Percentiles rank a stretch among this genome's conserved stretches.
phyloP scores from a whole-genome alignment of 805 yeast genomes.

The Metschnikowia reukaufii region DNA sequence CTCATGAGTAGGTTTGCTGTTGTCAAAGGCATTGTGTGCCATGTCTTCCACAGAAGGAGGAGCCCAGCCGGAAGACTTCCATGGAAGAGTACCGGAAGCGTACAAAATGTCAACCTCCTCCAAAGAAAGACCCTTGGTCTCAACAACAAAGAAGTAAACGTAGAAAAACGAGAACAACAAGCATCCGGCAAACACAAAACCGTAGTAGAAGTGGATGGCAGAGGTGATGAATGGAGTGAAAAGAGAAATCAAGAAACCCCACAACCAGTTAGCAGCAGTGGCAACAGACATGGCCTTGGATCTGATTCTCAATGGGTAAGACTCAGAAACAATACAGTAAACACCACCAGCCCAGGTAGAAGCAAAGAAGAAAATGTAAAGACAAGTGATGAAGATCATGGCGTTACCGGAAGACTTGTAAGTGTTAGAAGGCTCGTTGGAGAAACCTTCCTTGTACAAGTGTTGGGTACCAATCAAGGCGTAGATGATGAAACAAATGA shows the following conservation, averaged over 20 bases:
- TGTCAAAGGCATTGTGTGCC: slow-evolving; percentile 38
- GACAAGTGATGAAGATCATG: slow-evolving; percentile 65
- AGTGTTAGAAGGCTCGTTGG: slow-evolving; percentile 24
- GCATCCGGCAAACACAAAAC: slow-evolving; percentile 67
- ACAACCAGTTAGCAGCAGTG: slow-evolving; percentile 64
- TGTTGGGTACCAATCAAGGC: slow-evolving; percentile 58
- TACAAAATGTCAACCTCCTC: slow-evolving; percentile 80
- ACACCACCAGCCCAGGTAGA: slow-evolving; percentile 76
- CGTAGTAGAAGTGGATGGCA: slow-evolving; percentile 63
- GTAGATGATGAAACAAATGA: slow-evolving; percentile 57
- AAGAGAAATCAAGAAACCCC: slow-evolving; percentile 63
- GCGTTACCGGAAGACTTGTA: slow-evolving; percentile 54
- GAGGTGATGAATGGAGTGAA: slow-evolving; percentile 65
- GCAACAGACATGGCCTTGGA: slow-evolving; percentile 64
- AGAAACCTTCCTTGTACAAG: slow-evolving; percentile 40
- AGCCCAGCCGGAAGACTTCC: slow-evolving; percentile 49
- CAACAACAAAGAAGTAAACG: slow-evolving; percentile 70
- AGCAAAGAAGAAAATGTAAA: slow-evolving; percentile 67
- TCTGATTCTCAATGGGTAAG: slow-evolving; percentile 66
- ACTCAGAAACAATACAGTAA: slow-evolving; percentile 64
- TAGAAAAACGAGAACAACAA: slow-evolving; percentile 62
- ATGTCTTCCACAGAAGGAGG: slow-evolving; percentile 45
- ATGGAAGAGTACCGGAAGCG: slow-evolving; percentile 37
- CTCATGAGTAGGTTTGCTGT: slow-evolving; percentile 27
- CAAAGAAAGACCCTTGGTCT: slow-evolving; percentile 77